Percentiles rank a stretch among this genome's conserved stretches.
phyloP scores from a whole-genome alignment of 768 basidiomycete species.

The Termitomyces sp. region DNA sequence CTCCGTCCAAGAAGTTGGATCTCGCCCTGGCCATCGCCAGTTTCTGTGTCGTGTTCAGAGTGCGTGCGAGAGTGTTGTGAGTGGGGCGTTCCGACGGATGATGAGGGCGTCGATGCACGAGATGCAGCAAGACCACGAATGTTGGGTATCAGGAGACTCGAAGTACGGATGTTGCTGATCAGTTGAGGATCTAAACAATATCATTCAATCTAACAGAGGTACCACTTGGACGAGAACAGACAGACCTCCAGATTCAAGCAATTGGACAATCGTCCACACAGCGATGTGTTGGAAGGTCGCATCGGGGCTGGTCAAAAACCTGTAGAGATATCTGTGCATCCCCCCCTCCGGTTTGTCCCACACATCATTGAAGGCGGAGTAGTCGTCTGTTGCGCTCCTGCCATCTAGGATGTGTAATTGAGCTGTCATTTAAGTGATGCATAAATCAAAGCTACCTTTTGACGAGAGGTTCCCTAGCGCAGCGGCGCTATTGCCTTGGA shows the following conservation, averaged over 20 bases:
- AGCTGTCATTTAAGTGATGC: background rate
- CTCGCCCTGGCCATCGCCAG: conserved; percentile 87
- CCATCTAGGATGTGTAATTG: conserved; percentile 50
- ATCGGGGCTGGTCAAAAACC: conserved; percentile 90
- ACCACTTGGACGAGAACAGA: conserved; percentile 8
- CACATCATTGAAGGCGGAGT: conserved; percentile 94
- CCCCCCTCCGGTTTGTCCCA: conserved; percentile 99
- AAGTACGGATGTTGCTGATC: conserved; percentile 86
- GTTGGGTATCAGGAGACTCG: conserved; percentile 76
- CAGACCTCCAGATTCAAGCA: conserved; percentile 90
- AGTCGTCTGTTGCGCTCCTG: conserved; percentile 77
- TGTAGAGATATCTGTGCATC: conserved; percentile 90
- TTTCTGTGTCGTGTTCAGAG: conserved; percentile 80
- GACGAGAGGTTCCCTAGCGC: conserved; percentile 97
- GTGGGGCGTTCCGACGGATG: conserved; percentile 71
- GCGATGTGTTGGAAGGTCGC: conserved; percentile 99
- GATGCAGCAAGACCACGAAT: conserved; percentile 81
- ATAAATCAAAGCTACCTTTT: conserved; percentile 56
- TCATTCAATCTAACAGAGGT: background rate
- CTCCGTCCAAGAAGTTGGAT: conserved; percentile 82
- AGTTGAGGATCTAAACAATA: conserved; percentile 70
- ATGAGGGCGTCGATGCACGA: conserved; percentile 64
- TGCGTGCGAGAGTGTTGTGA: conserved; percentile 66
- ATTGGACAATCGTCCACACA: conserved; percentile 98
- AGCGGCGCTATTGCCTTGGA: conserved; percentile 97